Evolutionary conservation across 352 stramenopile species (phyloP), one percentile per base, ranked within the genome.

Genomic region (Globisporangium nagaii): DNA sequence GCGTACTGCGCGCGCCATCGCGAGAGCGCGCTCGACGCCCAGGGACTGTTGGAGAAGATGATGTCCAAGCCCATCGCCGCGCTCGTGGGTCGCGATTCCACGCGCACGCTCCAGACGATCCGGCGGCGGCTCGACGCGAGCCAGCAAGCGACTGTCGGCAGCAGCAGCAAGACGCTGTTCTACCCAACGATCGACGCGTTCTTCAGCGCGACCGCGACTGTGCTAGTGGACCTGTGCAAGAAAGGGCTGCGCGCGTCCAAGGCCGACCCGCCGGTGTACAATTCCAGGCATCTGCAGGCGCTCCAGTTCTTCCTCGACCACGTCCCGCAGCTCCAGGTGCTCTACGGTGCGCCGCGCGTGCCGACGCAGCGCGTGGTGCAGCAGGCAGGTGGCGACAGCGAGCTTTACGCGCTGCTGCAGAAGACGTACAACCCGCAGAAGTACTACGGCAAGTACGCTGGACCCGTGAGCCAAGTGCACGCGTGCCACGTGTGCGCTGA

Each of bases 1-100:
- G 78, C 69, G 22, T 93, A 87, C 53, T 93, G 83, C 28, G 66
- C 73, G n/a, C 83, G 80, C 4, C 83, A 93, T 65, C 53, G 54
- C 7, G 47, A 63, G 4, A 68, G 65, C 30, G 60, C 58, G 4
- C 56, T 75, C 22, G 65, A 82, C 43, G 60, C 88, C 45, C 53
- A 45, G 3, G 61, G 73, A 30, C 36, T 93, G 1, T 39, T 83
- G 8, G 64, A 70, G 8, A 86, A 81, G 50, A 56, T 93, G 30
- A 54, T 79, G 47, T 79, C 74, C 11, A 75, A 75, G 20, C 70
- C 72, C 8, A 70, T 93, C 24, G 58, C 52, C 7, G 55, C 76
- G 9, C 60, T 80, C 52, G 60, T 79, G 8, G 73, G 75, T 13
- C 74, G 75, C n/a, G 76, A 89, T 17, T 69, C 78, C 5, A 63